Base-by-base conservation (phyloP, 2,329 filamentous ascomycete species). In the Colletotrichum tofieldiae region DNA sequence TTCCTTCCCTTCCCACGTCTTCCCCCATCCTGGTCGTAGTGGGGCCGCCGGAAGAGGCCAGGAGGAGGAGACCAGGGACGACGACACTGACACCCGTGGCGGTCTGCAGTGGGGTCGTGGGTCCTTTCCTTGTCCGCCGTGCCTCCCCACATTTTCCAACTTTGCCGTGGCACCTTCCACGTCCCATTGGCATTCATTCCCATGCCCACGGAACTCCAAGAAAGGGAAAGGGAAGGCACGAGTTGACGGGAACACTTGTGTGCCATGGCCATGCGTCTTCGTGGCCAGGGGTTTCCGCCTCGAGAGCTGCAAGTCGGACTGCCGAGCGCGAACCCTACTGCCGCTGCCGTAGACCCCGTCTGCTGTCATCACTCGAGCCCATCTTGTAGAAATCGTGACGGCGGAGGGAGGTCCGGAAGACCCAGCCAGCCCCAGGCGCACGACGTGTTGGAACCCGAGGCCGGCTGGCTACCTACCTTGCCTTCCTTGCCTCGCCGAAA, bases 91-190 rank as follows among this genome's bases (percentile, higher is more conserved):
- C n/a, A 52, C 60, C 47, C 23, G 45, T 51, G 32, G 45, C 45
- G 45, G 60, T 63, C 45, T 52, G 43, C n/a, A 23, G 41, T 26
- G 29, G 52, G 23, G 32, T 7, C 8, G 45, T 51, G 49, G 49
- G 49, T 26, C 49, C 23, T 37, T 37, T 29, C 16, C 52, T 41
- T 55, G 35, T 52, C 55, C 23, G 23, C 49, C 45, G 18, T 67
- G 47, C 20, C 58, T 62, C 68, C 55, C 68, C 65, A 64, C 37
- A 68, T 52, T 63, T 68, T 43, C 59, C 58, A 56, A 69, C 59
- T 69, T 58, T 67, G 60, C 54, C 8, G 55, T 41, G 55, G 51
- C 55, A 54, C 63, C 43, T 45, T 68, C 43, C 37, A 60, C 35
- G 39, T 32, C 39, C 58, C 58, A 43, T 20, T 41, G 35, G 9